phyloP scores from a whole-genome alignment of 2,329 filamentous ascomycete species.

The Hymenoscyphus infarciens region DNA sequence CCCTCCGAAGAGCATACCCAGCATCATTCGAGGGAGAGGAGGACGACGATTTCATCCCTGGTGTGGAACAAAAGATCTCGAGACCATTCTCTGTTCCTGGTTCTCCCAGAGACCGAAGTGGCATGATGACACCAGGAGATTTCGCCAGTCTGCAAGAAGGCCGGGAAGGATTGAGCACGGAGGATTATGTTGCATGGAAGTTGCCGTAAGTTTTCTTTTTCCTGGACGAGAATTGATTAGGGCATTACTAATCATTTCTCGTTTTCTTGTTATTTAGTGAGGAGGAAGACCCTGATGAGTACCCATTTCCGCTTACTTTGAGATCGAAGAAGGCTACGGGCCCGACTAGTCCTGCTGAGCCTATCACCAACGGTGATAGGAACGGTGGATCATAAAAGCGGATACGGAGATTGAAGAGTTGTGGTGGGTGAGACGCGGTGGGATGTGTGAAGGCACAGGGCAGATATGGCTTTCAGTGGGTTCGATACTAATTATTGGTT shows the following conservation, averaged over 20 bases:
- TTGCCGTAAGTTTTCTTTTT: slow-evolving; percentile 70
- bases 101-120: slow-evolving; percentile 82
- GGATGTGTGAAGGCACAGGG: background rate
- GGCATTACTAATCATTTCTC: slow-evolving; percentile 20
- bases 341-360: slow-evolving; percentile 31
- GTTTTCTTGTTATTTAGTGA: slow-evolving; percentile 52
- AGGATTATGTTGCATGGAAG: slow-evolving; percentile 98
- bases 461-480: too few species aligned
- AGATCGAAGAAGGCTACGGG: slow-evolving; percentile 41
- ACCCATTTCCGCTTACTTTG: slow-evolving; percentile 67
- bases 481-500: too few species aligned
- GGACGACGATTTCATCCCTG: slow-evolving; percentile 86
- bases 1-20: slow-evolving; percentile 87
- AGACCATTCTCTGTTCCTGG: slow-evolving; percentile 91
- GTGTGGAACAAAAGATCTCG: slow-evolving; percentile 91
- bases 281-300: slow-evolving; percentile 85
- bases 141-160: slow-evolving; percentile 96
- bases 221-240: background rate
- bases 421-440: background rate
- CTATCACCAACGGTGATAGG: slow-evolving; percentile 26
- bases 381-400: background rate
- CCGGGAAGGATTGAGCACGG: slow-evolving; percentile 85
- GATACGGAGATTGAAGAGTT: background rate
- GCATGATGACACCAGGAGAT: slow-evolving; percentile 99
- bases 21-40: slow-evolving; percentile 75